These are phyloP conservation scores for Rhynchospora tenuis DNA, from an alignment of 176 grass and related monocot species.

Conservation along the genomic window DNA sequence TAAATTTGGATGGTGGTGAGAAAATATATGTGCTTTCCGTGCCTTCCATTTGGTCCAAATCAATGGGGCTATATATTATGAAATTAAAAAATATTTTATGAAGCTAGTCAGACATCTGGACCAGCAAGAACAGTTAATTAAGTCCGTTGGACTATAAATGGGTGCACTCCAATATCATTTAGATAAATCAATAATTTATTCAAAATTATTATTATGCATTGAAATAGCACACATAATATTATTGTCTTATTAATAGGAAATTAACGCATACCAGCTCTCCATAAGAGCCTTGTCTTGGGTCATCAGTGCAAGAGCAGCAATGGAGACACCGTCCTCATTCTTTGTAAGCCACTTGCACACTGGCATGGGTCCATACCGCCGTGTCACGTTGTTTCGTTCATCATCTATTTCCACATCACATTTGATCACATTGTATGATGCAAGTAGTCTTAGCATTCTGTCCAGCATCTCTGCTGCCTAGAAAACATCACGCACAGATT, in stretches of 20 bases:
- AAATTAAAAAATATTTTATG: no score
- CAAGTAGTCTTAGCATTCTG: constrained; percentile 85
- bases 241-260: not conserved
- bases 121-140: no score
- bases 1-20: no score
- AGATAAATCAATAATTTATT: not conserved
- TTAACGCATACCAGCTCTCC: constrained; percentile 65
- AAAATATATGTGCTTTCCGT: no score
- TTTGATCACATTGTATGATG: constrained; percentile 52
- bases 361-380: constrained; percentile 21
- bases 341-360: constrained; percentile 39
- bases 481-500: not conserved
- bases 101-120: no score
- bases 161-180: not conserved
- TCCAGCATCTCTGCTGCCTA: constrained; percentile 66
- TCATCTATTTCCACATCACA: constrained; percentile 34
- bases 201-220: not conserved
- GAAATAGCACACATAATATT: not conserved
- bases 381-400: constrained; percentile 23
- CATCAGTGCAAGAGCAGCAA: constrained; percentile 15
- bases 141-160: no score
- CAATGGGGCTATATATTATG: no score
- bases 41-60: no score
- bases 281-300: constrained; percentile 72
- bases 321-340: constrained; percentile 30